Conservation (phyloP, 2,329 filamentous ascomycete species). For the Claviceps sp. region DNA sequence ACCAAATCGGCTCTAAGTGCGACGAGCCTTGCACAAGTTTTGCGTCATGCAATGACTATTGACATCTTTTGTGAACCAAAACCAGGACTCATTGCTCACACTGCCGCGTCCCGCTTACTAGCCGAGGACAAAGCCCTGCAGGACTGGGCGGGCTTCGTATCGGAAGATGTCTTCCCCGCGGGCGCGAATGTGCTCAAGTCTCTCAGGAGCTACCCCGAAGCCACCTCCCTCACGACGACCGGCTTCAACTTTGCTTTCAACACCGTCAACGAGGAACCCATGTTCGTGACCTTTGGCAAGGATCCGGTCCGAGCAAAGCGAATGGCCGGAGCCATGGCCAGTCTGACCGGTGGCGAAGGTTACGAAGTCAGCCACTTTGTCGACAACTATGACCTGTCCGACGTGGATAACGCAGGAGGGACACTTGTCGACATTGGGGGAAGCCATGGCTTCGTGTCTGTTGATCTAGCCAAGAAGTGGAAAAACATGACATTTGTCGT, state of each 20-base stretch:
- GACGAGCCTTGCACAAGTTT: constrained; percentile 35
- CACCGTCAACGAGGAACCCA: constrained; percentile 36
- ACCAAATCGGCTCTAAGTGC: constrained; percentile 31
- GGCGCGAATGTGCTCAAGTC: constrained; percentile 32
- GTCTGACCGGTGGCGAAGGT: constrained; percentile 40
- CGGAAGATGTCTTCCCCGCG: constrained; percentile 39
- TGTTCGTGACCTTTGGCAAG: constrained; percentile 40
- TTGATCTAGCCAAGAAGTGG: constrained; percentile 38
- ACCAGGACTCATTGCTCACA: constrained; percentile 39
- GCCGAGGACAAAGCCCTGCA: constrained; percentile 33
- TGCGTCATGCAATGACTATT: constrained; percentile 45
- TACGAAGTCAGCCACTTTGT: constrained; percentile 41
- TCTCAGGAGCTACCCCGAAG: constrained; percentile 30
- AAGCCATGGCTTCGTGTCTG: constrained; percentile 41
- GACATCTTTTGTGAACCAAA: constrained; percentile 39
- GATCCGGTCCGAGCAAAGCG: constrained; percentile 32
- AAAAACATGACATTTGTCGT: constrained; percentile 40
- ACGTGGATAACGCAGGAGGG: constrained; percentile 28
- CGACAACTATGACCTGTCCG: constrained; percentile 38
- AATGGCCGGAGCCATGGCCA: constrained; percentile 42
- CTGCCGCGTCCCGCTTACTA: constrained; percentile 37
- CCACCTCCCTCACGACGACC: constrained; percentile 32
- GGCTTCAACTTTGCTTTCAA: constrained; percentile 39
- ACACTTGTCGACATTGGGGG: constrained; percentile 47
- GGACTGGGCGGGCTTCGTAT: constrained; percentile 42